A percentile compares a stretch with the other conserved stretches of the same genome.
Evolutionary conservation across 2,329 filamentous ascomycete species (phyloP).

Genomic region (Fusarium equiseti): DNA sequence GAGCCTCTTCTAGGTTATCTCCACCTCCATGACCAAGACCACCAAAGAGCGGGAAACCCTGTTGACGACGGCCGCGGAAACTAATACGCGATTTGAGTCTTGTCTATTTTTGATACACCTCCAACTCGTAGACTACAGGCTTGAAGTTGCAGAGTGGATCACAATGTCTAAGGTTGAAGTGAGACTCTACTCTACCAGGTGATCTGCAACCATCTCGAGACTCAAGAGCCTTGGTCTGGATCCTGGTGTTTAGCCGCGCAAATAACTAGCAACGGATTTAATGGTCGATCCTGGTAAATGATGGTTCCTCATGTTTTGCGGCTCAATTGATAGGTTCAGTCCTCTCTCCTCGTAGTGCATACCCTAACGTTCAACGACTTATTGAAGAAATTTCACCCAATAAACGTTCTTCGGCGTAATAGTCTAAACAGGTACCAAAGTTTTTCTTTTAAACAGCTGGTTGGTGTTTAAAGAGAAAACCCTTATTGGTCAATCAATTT

Average conservation of each 20-base stretch:
- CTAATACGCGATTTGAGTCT: background rate
- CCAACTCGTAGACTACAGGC: background rate
- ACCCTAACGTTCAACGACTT: background rate
- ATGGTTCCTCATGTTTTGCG: background rate
- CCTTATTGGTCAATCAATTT: constrained; percentile 22
- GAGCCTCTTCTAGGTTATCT: background rate
- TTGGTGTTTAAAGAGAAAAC: background rate
- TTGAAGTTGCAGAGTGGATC: background rate
- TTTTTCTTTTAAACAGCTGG: background rate
- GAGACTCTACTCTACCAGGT: background rate
- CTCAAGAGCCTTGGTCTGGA: background rate
- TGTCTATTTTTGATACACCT: constrained; percentile 1
- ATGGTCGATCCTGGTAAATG: background rate
- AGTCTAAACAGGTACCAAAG: background rate
- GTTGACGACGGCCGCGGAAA: background rate
- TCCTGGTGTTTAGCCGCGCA: constrained; percentile 3
- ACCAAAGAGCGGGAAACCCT: background rate
- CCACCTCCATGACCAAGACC: background rate
- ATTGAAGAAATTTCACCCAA: background rate
- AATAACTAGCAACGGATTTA: background rate
- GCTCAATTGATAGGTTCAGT: background rate
- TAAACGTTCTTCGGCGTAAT: background rate
- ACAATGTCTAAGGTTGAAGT: background rate
- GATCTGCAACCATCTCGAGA: background rate
- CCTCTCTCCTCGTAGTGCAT: background rate